phyloP scores from a whole-genome alignment of 2,329 filamentous ascomycete species.

The Verticillium zaregamsianum region DNA sequence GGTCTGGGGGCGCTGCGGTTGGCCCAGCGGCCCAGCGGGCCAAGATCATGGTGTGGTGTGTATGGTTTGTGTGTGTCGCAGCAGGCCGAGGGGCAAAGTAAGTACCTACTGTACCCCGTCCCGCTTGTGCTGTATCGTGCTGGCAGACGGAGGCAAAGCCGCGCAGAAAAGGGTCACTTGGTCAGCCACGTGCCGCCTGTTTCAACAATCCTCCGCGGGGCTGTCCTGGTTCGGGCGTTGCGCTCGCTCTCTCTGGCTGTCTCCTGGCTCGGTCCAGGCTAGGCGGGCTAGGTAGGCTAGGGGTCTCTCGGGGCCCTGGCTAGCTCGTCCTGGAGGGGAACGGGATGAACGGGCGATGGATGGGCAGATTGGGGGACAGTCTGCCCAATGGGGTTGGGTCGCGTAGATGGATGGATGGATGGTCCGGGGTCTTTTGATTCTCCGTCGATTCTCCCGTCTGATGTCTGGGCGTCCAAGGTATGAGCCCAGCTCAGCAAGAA shows the following conservation, averaged over 20 bases:
- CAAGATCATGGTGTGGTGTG: conserved; percentile 9
- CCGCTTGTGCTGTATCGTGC: background rate
- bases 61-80: background rate
- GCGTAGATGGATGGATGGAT: background rate
- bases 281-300: background rate
- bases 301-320: background rate
- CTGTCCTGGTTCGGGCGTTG: background rate
- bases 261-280: background rate
- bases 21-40: conserved; percentile 15
- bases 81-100: background rate
- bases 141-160: background rate
- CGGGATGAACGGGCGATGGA: background rate
- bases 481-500: background rate
- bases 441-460: background rate
- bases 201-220: conserved; percentile 3
- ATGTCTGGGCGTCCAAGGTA: background rate
- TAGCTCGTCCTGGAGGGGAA: background rate
- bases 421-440: background rate
- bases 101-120: too few relatives aligned
- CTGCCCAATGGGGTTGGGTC: background rate
- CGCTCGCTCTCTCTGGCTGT: background rate
- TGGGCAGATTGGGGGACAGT: background rate
- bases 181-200: conserved; percentile 3
- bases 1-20: conserved; percentile 11
- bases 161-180: too few relatives aligned